Conservation (phyloP, 176 grass and related monocot genomes). For the Raddia guianensis region DNA sequence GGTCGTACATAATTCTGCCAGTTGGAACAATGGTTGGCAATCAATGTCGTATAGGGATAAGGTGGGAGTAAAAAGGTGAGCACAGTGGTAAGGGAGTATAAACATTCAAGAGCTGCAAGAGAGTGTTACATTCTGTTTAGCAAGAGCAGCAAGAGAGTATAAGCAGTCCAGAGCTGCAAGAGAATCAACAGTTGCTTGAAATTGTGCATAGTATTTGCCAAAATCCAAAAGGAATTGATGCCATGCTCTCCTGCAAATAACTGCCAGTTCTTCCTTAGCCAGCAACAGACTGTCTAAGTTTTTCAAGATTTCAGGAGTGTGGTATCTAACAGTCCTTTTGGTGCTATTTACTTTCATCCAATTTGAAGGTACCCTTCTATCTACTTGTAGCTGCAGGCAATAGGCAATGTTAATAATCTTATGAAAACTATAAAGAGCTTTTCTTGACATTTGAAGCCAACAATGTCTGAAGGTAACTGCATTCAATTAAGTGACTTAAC, state of each 20-base stretch:
- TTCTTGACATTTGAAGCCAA: constrained; percentile 33
- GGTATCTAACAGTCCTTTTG: constrained; percentile 81
- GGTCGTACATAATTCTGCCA: constrained; percentile 83
- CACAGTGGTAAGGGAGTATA: neutral
- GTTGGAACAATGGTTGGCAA: constrained; percentile 26
- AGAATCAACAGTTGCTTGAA: constrained; percentile 78
- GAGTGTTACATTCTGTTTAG: constrained; percentile 76
- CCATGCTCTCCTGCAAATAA: constrained; percentile 80
- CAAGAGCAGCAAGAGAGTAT: constrained; percentile 70
- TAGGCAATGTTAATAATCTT: constrained; percentile 44
- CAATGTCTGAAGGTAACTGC: constrained; percentile 40
- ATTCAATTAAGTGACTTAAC: constrained; percentile 61
- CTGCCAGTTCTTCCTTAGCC: constrained; percentile 78
- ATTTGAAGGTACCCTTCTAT: constrained; percentile 75
- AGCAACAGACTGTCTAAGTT: constrained; percentile 73
- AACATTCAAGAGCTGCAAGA: no score
- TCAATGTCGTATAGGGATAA: neutral
- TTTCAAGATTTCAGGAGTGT: constrained; percentile 76
- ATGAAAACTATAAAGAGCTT: constrained; percentile 15
- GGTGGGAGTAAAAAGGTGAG: constrained; percentile 1
- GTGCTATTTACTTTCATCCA: constrained; percentile 94
- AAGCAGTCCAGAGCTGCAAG: constrained; percentile 87
- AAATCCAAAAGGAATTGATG: constrained; percentile 74
- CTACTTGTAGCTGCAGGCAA: constrained; percentile 58
- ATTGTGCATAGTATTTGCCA: constrained; percentile 71